Conservation (phyloP, 768 basidiomycete species). For the Jaapia argillacea region DNA sequence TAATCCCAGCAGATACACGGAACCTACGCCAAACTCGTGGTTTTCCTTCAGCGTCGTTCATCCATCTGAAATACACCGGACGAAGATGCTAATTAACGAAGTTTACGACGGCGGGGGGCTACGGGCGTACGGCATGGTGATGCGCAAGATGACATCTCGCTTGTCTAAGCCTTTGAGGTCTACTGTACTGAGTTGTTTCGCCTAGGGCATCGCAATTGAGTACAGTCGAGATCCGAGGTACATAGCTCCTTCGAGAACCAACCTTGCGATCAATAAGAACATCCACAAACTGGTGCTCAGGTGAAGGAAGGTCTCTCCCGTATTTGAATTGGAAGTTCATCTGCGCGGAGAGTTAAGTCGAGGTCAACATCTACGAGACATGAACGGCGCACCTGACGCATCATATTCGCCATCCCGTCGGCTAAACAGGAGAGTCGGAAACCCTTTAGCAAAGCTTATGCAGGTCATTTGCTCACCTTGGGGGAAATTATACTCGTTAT, state of each 20-base stretch:
- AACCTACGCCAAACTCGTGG: slow-evolving; percentile 21
- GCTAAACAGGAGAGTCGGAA: background rate
- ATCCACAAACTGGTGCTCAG: background rate
- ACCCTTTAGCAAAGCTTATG: background rate
- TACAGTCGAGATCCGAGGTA: background rate
- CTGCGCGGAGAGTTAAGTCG: background rate
- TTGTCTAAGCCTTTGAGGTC: slow-evolving; percentile 13
- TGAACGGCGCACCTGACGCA: background rate
- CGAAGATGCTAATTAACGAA: background rate
- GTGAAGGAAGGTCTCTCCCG: background rate
- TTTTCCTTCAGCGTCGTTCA: slow-evolving; percentile 10
- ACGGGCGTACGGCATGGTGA: slow-evolving; percentile 8
- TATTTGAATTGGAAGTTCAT: background rate
- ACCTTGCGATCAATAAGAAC: background rate
- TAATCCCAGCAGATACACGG: slow-evolving; percentile 23
- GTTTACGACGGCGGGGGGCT: background rate
- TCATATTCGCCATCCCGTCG: background rate
- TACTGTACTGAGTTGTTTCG: slow-evolving; percentile 5
- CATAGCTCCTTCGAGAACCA: background rate
- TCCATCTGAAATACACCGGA: slow-evolving; percentile 1
- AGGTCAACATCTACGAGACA: background rate
- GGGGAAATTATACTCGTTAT: background rate
- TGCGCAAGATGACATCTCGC: slow-evolving; percentile 14
- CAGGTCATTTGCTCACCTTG: background rate
- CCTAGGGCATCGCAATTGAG: slow-evolving; percentile 8